Evolutionary conservation across 768 basidiomycete species (phyloP).

Genomic region (Boletus sp.): DNA sequence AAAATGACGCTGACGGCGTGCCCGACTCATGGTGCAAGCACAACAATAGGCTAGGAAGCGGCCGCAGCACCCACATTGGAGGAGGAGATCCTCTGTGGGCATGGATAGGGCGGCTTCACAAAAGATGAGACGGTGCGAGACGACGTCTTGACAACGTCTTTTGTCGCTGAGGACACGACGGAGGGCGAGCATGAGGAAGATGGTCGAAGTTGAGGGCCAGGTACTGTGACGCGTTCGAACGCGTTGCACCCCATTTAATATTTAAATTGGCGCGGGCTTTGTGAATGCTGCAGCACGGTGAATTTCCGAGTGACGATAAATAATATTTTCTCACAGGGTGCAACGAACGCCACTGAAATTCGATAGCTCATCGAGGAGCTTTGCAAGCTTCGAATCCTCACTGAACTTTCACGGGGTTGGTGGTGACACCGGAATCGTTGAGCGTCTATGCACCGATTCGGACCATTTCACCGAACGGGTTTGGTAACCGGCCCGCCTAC

Average conservation of each 20-base stretch:
- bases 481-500: too few relatives aligned
- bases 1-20: neutral
- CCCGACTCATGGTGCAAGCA: slow-evolving; percentile 2
- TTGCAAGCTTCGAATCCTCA: too few relatives aligned
- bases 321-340: too few relatives aligned
- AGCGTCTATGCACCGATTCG: too few relatives aligned
- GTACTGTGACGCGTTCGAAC: neutral
- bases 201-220: neutral
- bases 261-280: neutral
- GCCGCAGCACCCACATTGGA: slow-evolving; percentile 6
- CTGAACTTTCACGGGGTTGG: too few relatives aligned
- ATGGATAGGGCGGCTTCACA: neutral
- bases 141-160: slow-evolving; percentile 8
- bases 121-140: slow-evolving; percentile 16
- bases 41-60: slow-evolving; percentile 18
- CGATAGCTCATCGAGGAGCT: too few relatives aligned
- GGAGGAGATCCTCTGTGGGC: slow-evolving; percentile 11
- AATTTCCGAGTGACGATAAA: too few relatives aligned
- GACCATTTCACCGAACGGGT: too few relatives aligned
- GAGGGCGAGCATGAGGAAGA: slow-evolving; percentile 10
- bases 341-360: too few relatives aligned
- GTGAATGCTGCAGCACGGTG: too few relatives aligned
- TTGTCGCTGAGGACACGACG: slow-evolving; percentile 6
- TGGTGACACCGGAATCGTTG: too few relatives aligned
- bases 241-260: neutral